Base-by-base conservation (phyloP, 1,284 basidiomycete genomes). In the Phellopilus nigrolimitatus region DNA sequence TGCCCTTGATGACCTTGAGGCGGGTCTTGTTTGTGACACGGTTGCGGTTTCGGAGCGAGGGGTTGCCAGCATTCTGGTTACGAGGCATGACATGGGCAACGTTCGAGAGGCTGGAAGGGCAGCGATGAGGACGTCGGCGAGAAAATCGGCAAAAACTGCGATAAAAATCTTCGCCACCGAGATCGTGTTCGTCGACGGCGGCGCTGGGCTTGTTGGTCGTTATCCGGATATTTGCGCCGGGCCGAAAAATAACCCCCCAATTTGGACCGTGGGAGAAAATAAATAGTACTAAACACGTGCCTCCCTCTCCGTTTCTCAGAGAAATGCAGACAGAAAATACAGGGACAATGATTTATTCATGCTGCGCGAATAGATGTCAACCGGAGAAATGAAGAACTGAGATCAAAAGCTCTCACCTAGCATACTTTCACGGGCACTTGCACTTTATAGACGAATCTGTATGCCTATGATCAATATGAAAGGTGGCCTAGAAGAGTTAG, bases 21-120 rank as follows among this genome's bases (percentile, higher is more conserved):
- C 87, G 84, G 62, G 87, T 90, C 76, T 92, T 93, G 75, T 91
- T 91, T 69, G 88, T 92, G 71, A 93, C 85, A 67, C 90, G 81
- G 70, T 88, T 88, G 68, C 87, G 82, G 65, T 87, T 88, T 67
- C 87, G 77, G 70, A 88, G 84, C 59, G 83, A 80, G 54, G 82
- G 82, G 62, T 82, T 77, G 68, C 79, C 81, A 70, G 80, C 68
- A 68, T 78, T 80, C 62, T 81, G 81, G 69, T 80, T 81, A 66
- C 84, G 84, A 75, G 84, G 84, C 84, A 88, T 88, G 68, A 80
- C 82, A 87, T 85, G 79, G 78, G 51, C 19, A 51, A 40, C 37
- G 47, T 8, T 40, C 15, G 25, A 40, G 40, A 22, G 36, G 22
- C 40, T 38, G 15, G n/a, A 33, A 36, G 37, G 21, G 42, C 21